Evolutionary conservation across 192 early-diverging fungal species (phyloP), one percentile per base, ranked within the genome.

Genomic region (Coemansia reversa): DNA sequence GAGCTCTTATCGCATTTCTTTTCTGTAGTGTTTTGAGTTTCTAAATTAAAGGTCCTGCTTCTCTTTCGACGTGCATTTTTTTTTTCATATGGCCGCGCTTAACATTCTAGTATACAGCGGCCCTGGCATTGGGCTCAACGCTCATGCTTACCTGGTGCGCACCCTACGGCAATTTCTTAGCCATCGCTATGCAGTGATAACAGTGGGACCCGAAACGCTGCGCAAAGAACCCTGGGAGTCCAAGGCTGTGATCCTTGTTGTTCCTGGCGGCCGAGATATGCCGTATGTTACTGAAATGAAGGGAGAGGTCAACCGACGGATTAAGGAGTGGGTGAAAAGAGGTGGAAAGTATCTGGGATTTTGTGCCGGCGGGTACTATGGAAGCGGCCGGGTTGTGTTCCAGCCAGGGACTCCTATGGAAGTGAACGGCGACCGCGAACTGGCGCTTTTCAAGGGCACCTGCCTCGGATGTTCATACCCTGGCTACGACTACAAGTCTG

Each of bases 331-430:
- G 81, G 90, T 95, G 11, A 51, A 73, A 19, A 60, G 55, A 19
- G 95, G 94, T 51, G 97, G 97, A 2, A 76, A 84, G 22, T 99
- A 94, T 74, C 76, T 94, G 55, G 97, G 97, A 0, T 88, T 99
- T 7, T 96, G 97, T 58, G 94, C 93, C 0, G 97, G 96, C 20
- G 89, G 86, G 2, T 96, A 96, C 74, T 97, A 92, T 72, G 92
- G 83, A 5, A 81, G 83, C 27, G 72, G 68, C 5, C 69, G 74
- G 18, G 87, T 93, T 24, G 89, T 90, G 67, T 96, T 98, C 81
- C 91, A 96, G 76, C 70, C 78, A 0, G 88, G 85, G 5, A 69
- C 71, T 5, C 61, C 61, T 7, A 73, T 88, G 51, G 83, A 90
- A 64, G 91, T 97, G 5, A 66, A 85, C 33, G 94, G 93, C 16